Base-by-base conservation (phyloP, 1,284 basidiomycete species). In the Volvariella volvacea region DNA sequence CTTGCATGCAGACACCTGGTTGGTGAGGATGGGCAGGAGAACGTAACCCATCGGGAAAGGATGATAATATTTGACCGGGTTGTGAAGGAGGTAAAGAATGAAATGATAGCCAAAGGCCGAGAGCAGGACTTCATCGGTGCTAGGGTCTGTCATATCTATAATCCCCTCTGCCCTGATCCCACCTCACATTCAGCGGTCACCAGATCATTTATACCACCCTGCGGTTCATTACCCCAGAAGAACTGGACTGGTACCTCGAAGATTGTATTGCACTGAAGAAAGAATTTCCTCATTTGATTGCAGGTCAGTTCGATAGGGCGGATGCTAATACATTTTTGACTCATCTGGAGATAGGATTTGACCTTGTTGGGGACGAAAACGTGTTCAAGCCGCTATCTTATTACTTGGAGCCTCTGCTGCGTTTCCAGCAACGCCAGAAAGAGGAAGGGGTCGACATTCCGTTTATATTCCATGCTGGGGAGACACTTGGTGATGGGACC, bases 301-400 rank as follows among this genome's bases (percentile, higher is more conserved):
- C 78, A 21, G 85, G 82, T 78, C 39, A 15, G 64, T 50, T 19
- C 34, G 34, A 25, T 39, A 39, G 28, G 3, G 34, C 2, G 10
- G 10, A 14, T 17, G 37, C 42, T 4, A 42, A 25, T 41, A 34
- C 30, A 37, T 38, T 30, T 25, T 38, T 46, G 14, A 34, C 22
- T 21, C 22, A 44, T 22, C 20, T 7, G 37, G 44, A 83, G 25
- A 28, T 12, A 28, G 84, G 86, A 1, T 91, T 90, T 52, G 88
- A 91, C 63, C 70, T 90, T 15, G 88, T 89, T 9, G 88, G 87
- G 4, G 72, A 83, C 49, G 87, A 91, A 54, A 83, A 89, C 54
- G 64, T 66, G 1, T 55, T 79, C 12, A 66, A 68, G 17, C 81
- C 87, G 14, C 68, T 89, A 22, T 74, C 70, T 8, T 67, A 82